A percentile compares a stretch with the other conserved stretches of the same genome.
phyloP scores from a whole-genome alignment of 148 eudicot species.

The Oxyria digyna region DNA sequence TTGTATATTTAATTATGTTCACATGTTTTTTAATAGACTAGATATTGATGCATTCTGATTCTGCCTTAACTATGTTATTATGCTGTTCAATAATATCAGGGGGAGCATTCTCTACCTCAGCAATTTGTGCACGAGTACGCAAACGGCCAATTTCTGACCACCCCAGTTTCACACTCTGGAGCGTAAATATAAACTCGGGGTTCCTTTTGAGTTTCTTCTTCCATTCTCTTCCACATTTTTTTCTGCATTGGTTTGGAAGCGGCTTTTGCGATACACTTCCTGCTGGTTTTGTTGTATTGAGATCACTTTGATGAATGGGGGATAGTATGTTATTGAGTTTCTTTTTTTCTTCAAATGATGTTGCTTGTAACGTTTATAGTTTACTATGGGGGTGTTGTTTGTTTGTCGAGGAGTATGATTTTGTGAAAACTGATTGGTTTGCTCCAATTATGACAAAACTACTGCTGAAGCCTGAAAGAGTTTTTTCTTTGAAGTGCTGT shows the following conservation, averaged over 20 bases:
- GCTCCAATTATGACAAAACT: not conserved
- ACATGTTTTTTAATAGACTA: not conserved
- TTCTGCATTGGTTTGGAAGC: not conserved
- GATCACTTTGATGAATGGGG: not conserved
- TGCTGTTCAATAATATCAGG: conserved; percentile 30
- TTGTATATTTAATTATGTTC: not conserved
- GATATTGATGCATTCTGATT: not conserved
- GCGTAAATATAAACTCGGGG: conserved; percentile 25
- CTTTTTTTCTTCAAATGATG: not conserved
- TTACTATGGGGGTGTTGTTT: not conserved
- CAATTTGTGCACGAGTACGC: conserved; percentile 62
- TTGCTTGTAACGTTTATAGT: not conserved
- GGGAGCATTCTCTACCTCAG: conserved; percentile 86
- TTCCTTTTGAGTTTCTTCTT: not conserved
- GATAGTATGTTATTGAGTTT: not conserved
- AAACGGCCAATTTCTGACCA: conserved; percentile 78
- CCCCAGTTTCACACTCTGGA: conserved; percentile 90
- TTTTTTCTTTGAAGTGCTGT: not conserved
- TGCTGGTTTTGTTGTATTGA: not conserved
- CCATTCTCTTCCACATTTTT: conserved; percentile 1
- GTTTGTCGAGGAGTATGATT: not conserved
- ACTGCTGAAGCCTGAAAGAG: not conserved
- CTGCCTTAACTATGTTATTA: not conserved
- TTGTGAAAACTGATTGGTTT: not conserved
- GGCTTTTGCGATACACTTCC: not conserved